Evolutionary conservation across 129 eudicot species (phyloP), one percentile per base, ranked within the genome.

Genomic region (Smallanthus sonchifolius): DNA sequence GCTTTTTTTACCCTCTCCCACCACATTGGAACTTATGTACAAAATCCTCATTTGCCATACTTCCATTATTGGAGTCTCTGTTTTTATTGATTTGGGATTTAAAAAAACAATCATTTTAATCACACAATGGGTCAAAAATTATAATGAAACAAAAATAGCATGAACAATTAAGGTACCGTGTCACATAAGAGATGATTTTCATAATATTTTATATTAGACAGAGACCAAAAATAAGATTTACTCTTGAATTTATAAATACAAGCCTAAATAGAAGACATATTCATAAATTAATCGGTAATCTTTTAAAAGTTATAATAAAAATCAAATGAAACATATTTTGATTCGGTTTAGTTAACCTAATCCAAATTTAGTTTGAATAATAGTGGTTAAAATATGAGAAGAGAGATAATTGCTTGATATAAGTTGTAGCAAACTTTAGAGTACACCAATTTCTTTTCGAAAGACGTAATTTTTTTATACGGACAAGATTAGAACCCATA

Each of bases 11-110:
- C 47, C 30, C 48, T 35, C 42, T 37, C 44, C 48, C 48, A 64
- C 48, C 69, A 38, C 28, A 64, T 64, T 64, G 69, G 48, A 64
- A 15, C 34, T 38, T 64, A 64, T 64, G 69, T 64, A 30, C 15
- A n/a, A 64, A 38, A 17, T 48, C 28, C 47, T 64, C 45, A n/a
- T 64, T 24, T 37, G 69, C 28, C 69, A 64, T 64, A 3, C 69
- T 39, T 64, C 10, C 19, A 38, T 64, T 38, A 38, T 36, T 65
- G 49, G 30, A 24, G 30, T 24, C 1, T 24, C 1, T 24, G 30
- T 24, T 24, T 24, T 24, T 24, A 24, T 24, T 42, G 45, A 42
- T 42, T 42, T 42, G 45, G 13, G 9, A 7, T 42, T 10, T 36
- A 63, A 49, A 15, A 5, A 49, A 49, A 10, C 11, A 45, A 10